These are phyloP conservation scores for Phylloboletellus chloephorus DNA, from an alignment of 1,284 basidiomycete genomes.

Conservation along the genomic window DNA sequence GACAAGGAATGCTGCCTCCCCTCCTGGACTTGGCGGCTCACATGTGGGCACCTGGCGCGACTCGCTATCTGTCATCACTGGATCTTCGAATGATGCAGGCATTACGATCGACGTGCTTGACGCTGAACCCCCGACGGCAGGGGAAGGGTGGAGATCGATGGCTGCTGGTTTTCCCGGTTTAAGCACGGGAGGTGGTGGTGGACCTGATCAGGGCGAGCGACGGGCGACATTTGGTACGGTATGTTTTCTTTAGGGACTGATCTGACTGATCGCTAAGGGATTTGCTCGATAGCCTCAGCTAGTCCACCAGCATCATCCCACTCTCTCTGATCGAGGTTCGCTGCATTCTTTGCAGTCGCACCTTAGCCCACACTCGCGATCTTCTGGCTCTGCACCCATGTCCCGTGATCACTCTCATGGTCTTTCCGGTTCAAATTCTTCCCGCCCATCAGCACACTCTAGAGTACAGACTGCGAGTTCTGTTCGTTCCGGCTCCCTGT, in stretches of 20 bases:
- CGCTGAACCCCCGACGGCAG: slow-evolving; percentile 55
- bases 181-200: slow-evolving; percentile 20
- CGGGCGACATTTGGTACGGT: slow-evolving; percentile 58
- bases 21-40: slow-evolving; percentile 46
- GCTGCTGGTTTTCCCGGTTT: slow-evolving; percentile 32
- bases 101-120: slow-evolving; percentile 56
- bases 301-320: slow-evolving; percentile 37
- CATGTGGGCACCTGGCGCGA: slow-evolving; percentile 41
- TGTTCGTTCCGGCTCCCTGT: slow-evolving; percentile 46
- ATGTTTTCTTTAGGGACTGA: slow-evolving; percentile 26
- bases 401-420: slow-evolving; percentile 34
- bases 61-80: slow-evolving; percentile 35
- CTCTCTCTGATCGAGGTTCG: slow-evolving; percentile 53
- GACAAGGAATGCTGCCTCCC: slow-evolving; percentile 33
- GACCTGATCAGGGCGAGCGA: slow-evolving; percentile 32
- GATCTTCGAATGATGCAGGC: slow-evolving; percentile 30
- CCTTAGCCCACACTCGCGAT: slow-evolving; percentile 39
- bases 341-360: slow-evolving; percentile 56
- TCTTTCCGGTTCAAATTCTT: slow-evolving; percentile 42
- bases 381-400: slow-evolving; percentile 48
- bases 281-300: slow-evolving; percentile 34
- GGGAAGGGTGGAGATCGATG: slow-evolving; percentile 51
- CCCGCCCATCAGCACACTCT: slow-evolving; percentile 41
- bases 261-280: slow-evolving; percentile 14
- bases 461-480: slow-evolving; percentile 35